These are phyloP conservation scores for Kalmanozyma brasiliensis DNA, from an alignment of 1,284 basidiomycete species.

Conservation along the genomic window DNA sequence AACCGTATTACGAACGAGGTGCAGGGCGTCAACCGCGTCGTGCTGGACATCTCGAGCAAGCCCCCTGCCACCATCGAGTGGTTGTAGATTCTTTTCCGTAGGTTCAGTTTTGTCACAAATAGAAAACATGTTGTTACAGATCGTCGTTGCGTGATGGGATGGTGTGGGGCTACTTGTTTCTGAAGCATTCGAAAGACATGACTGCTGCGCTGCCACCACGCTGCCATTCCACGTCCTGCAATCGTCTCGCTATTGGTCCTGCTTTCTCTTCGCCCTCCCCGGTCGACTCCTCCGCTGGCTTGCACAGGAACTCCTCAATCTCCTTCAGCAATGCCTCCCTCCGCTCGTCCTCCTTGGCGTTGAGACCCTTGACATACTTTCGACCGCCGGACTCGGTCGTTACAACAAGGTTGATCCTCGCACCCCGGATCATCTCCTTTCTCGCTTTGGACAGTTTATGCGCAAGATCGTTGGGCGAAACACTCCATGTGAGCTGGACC, in stretches of 20 bases:
- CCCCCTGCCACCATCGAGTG: slow-evolving; percentile 80
- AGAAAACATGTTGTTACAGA: no score
- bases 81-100: slow-evolving; percentile 42
- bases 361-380: slow-evolving; percentile 34
- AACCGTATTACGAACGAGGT: slow-evolving; percentile 99
- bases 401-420: slow-evolving; percentile 39
- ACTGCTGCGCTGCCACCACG: slow-evolving; percentile 32
- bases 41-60: slow-evolving; percentile 89
- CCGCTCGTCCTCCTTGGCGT: slow-evolving; percentile 25
- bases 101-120: background rate
- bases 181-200: slow-evolving; percentile 34
- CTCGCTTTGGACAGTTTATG: slow-evolving; percentile 54
- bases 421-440: slow-evolving; percentile 46
- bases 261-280: background rate
- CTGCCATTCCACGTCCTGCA: slow-evolving; percentile 44
- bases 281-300: background rate
- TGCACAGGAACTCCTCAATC: slow-evolving; percentile 28
- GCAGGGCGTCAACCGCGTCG: slow-evolving; percentile 75
- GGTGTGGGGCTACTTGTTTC: slow-evolving; percentile 21
- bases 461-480: slow-evolving; percentile 51
- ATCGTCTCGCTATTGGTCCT: slow-evolving; percentile 20
- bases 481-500: slow-evolving; percentile 57
- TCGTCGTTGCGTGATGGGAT: no score
- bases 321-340: slow-evolving; percentile 8
- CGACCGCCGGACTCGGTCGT: slow-evolving; percentile 26